These are phyloP conservation scores for Solanum tarijense DNA, from an alignment of 257 asterid species.

Conservation along the genomic window DNA sequence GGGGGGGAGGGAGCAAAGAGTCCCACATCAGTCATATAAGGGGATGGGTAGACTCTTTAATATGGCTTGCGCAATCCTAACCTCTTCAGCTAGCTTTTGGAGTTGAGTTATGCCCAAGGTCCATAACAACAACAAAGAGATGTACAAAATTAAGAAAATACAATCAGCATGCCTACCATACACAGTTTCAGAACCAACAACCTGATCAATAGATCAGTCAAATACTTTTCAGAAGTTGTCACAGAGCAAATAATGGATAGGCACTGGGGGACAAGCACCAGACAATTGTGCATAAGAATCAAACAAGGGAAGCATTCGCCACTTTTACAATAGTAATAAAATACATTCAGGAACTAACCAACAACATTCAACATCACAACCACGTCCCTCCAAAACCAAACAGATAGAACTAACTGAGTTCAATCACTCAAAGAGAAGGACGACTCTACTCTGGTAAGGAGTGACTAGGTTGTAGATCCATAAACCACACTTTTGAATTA, in stretches of 20 bases:
- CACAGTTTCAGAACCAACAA: neutral
- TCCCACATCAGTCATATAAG: neutral
- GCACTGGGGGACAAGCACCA: neutral
- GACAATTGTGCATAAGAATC: neutral
- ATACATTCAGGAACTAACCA: neutral
- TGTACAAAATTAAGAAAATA: neutral
- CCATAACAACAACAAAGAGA: neutral
- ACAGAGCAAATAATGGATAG: neutral
- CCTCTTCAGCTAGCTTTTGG: neutral
- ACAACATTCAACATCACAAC: neutral
- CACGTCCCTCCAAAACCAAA: neutral
- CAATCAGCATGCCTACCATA: neutral
- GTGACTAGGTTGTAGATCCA: neutral
- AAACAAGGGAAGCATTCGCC: constrained; percentile 5
- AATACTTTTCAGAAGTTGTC: neutral
- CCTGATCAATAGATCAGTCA: neutral
- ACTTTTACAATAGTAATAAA: neutral
- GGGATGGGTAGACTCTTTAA: neutral
- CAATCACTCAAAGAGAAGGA: neutral
- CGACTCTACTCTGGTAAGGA: neutral
- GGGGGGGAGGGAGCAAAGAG: neutral
- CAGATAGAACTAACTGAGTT: neutral
- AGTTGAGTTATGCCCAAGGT: neutral
- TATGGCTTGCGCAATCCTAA: neutral
- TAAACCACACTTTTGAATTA: neutral